Percentiles rank a stretch among this genome's conserved stretches.
Conservation (phyloP, 345 rosid genomes). For the Isatis tinctoria region DNA sequence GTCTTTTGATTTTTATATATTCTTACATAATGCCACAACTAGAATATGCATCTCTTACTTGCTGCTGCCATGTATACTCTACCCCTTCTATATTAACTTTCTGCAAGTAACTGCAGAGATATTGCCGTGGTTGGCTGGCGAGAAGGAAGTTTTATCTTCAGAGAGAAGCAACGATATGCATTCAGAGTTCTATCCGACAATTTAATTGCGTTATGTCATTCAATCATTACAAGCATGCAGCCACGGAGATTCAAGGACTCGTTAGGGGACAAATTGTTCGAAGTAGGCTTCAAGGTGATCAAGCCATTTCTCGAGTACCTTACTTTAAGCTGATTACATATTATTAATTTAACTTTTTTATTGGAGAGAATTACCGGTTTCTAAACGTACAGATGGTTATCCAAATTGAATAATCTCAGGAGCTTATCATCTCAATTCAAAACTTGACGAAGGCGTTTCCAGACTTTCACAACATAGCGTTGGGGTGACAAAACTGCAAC, state of each 20-base stretch:
- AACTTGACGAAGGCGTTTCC: conserved; percentile 12
- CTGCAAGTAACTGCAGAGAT: conserved; percentile 41
- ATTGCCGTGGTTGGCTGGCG: conserved; percentile 56
- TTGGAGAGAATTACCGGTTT: background rate
- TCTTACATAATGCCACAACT: background rate
- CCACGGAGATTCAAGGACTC: conserved; percentile 53
- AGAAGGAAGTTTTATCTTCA: conserved; percentile 44
- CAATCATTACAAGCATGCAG: conserved; percentile 44
- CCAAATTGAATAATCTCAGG: conserved; percentile 37
- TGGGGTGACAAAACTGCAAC: conserved; percentile 25
- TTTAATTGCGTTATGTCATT: conserved; percentile 35
- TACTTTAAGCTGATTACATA: background rate
- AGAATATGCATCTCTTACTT: background rate
- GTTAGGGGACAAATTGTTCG: conserved; percentile 49
- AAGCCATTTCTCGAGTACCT: conserved; percentile 3
- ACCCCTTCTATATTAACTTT: background rate
- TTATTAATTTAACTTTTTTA: background rate
- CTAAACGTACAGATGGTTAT: background rate
- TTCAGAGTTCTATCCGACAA: conserved; percentile 55
- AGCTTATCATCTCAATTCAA: conserved; percentile 29
- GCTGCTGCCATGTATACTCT: background rate
- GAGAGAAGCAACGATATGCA: conserved; percentile 45
- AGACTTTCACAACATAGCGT: conserved; percentile 26
- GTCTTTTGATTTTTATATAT: background rate
- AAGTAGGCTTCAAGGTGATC: conserved; percentile 62